These are phyloP conservation scores for Colletotrichum filicis DNA, from an alignment of 2,329 filamentous ascomycete species.

Conservation along the genomic window DNA sequence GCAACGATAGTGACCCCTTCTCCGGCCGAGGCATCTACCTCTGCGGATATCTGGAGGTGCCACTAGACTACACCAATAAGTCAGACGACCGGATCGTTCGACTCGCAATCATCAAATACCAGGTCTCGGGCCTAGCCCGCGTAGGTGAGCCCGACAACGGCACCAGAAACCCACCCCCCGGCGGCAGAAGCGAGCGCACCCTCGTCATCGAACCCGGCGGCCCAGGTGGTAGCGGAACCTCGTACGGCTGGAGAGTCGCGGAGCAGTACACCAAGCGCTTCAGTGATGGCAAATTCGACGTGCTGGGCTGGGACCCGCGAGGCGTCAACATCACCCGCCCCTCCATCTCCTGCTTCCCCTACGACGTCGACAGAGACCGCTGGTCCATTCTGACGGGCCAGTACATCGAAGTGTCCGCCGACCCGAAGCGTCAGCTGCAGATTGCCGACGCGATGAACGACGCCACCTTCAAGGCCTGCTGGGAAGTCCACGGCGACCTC, in stretches of 20 bases:
- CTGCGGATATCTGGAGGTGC: conserved; percentile 60
- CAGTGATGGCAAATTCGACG: conserved; percentile 55
- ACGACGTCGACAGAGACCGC: conserved; percentile 56
- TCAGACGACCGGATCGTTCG: conserved; percentile 55
- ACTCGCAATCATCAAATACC: conserved; percentile 60
- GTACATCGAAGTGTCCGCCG: conserved; percentile 49
- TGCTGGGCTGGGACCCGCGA: conserved; percentile 66
- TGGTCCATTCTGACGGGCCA: conserved; percentile 54
- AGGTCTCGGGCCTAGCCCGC: conserved; percentile 56
- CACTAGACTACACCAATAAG: conserved; percentile 58
- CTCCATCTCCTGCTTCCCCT: conserved; percentile 56
- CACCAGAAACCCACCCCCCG: conserved; percentile 35
- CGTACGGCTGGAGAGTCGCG: conserved; percentile 50
- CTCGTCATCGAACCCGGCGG: conserved; percentile 63
- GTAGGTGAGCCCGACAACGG: conserved; percentile 27
- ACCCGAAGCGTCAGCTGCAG: conserved; percentile 50
- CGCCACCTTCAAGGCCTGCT: conserved; percentile 56
- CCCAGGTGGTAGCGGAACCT: conserved; percentile 59
- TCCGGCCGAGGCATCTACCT: conserved; percentile 56
- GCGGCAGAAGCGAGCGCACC: conserved; percentile 56
- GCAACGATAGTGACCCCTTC: conserved; percentile 44
- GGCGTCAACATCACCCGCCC: conserved; percentile 61
- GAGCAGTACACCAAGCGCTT: conserved; percentile 52
- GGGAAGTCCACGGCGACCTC: conserved; percentile 55
- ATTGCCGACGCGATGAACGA: conserved; percentile 58